phyloP scores from a whole-genome alignment of 1,284 basidiomycete genomes.

The Rhodofomes roseus region DNA sequence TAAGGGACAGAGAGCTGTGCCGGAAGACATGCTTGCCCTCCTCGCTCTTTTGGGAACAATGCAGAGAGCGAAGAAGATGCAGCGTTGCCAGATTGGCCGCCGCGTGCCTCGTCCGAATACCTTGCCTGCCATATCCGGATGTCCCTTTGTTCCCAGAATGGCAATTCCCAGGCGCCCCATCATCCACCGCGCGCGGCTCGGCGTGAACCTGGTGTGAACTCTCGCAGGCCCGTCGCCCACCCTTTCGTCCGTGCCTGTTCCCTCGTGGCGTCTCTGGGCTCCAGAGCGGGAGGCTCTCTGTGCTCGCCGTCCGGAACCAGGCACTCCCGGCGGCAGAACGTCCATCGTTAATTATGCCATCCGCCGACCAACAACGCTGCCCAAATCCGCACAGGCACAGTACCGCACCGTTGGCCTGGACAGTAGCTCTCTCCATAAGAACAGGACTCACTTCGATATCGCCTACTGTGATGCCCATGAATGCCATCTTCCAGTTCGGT shows the following conservation, averaged over 20 bases:
- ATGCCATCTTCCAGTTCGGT: too few species aligned
- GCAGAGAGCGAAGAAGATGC: constrained; percentile 6
- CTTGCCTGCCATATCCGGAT: constrained; percentile 24
- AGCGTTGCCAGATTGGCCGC: constrained; percentile 5
- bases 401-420: neutral
- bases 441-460: neutral
- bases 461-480: neutral
- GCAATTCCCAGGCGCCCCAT: constrained; percentile 3
- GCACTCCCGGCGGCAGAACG: constrained; percentile 1
- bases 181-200: neutral
- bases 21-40: constrained; percentile 12
- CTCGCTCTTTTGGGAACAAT: constrained; percentile 26
- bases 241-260: neutral
- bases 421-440: neutral
- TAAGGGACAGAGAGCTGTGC: constrained; percentile 24
- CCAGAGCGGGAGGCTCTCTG: neutral
- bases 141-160: constrained; percentile 25
- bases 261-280: neutral
- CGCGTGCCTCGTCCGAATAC: constrained; percentile 17
- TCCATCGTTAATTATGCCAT: neutral
- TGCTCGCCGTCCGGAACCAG: neutral
- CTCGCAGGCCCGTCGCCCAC: constrained; percentile 1
- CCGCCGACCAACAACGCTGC: neutral
- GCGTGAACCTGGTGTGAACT: constrained; percentile 1
- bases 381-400: neutral